phyloP scores from a whole-genome alignment of 805 yeast genomes.

The Metschnikowia vanudenii region DNA sequence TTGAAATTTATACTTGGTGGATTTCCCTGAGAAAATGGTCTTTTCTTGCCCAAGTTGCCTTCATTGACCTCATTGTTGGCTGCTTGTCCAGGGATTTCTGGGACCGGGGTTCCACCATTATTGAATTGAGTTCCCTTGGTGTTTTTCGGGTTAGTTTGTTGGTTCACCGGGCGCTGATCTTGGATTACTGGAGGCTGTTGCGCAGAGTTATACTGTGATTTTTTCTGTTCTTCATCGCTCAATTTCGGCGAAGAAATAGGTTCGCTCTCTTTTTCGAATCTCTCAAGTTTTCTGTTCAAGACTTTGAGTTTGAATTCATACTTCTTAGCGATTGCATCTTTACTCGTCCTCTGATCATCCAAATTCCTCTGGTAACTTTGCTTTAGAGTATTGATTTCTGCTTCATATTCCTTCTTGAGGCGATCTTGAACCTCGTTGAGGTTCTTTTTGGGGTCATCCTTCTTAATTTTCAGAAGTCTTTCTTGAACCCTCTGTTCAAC shows the following conservation, averaged over 20 bases:
- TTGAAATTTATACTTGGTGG: slow-evolving; percentile 7
- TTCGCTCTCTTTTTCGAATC: slow-evolving; percentile 32
- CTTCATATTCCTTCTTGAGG: slow-evolving; percentile 21
- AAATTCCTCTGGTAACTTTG: slow-evolving; percentile 22
- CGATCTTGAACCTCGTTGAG: slow-evolving; percentile 20
- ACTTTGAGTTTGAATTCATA: slow-evolving; percentile 57
- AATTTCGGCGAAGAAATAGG: background rate
- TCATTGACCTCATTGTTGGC: background rate
- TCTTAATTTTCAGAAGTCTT: slow-evolving; percentile 5
- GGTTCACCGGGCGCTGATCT: background rate
- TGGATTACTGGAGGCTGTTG: background rate
- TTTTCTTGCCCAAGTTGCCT: slow-evolving; percentile 2
- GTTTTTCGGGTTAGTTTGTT: background rate
- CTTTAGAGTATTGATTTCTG: slow-evolving; percentile 22
- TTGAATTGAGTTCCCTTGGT: background rate
- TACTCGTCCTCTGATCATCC: slow-evolving; percentile 32
- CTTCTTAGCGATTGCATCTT: slow-evolving; percentile 54
- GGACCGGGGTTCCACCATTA: background rate
- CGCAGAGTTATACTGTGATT: background rate
- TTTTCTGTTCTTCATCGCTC: background rate
- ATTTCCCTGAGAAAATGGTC: slow-evolving; percentile 4
- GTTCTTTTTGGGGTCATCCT: background rate
- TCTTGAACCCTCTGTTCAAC: slow-evolving; percentile 21
- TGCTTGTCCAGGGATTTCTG: background rate
- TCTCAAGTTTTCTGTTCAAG: slow-evolving; percentile 52